Evolutionary conservation across 2,329 filamentous ascomycete genomes (phyloP).

Genomic region (Blastomyces gilchristii): DNA sequence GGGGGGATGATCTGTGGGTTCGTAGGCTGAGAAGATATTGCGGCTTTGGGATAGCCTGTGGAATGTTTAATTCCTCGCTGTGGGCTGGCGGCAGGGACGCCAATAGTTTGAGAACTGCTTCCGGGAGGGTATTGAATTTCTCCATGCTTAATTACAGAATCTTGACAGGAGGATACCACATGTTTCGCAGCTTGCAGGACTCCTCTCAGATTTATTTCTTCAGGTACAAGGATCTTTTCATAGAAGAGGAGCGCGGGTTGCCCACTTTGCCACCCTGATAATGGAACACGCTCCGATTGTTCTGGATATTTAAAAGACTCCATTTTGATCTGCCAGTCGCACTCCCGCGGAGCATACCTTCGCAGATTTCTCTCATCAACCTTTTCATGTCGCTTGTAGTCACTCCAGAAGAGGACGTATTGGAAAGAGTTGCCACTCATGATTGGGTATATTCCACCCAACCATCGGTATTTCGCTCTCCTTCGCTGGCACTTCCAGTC

Average conservation of each 20-base stretch:
- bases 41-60: not conserved
- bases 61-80: not conserved
- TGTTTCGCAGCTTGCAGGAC: constrained; percentile 11
- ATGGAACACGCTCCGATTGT: constrained; percentile 20
- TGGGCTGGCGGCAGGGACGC: not conserved
- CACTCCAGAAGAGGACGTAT: constrained; percentile 26
- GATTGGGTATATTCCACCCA: constrained; percentile 29
- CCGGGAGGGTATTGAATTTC: not conserved
- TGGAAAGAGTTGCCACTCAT: constrained; percentile 1
- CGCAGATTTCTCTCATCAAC: constrained; percentile 16
- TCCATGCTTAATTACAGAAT: too few relatives aligned
- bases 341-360: constrained; percentile 25
- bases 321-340: constrained; percentile 22
- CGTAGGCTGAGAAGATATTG: not conserved
- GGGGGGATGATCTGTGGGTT: not conserved
- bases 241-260: constrained; percentile 26
- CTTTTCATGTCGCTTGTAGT: constrained; percentile 21
- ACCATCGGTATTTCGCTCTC: constrained; percentile 27
- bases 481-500: constrained; percentile 14
- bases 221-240: constrained; percentile 25
- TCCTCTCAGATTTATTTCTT: constrained; percentile 12
- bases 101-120: not conserved
- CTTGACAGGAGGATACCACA: not conserved
- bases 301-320: constrained; percentile 10
- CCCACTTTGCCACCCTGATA: constrained; percentile 18